Conservation (phyloP, 805 yeast genomes). For the Ogataea kodamae region DNA sequence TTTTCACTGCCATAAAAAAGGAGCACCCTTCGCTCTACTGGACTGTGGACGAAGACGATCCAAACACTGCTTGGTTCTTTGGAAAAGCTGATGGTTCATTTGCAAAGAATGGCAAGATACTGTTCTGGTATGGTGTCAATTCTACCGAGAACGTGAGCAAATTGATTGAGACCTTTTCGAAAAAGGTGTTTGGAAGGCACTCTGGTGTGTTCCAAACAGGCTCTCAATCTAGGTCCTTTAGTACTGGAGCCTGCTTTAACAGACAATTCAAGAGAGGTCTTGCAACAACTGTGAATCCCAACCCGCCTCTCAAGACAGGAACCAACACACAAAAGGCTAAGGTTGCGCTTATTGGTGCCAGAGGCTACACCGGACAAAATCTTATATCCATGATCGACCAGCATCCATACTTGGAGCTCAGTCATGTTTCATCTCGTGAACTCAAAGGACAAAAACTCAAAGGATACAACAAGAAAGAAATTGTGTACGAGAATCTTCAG, state of each 20-base stretch:
- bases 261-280: conserved; percentile 27
- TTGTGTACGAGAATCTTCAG: conserved; percentile 80
- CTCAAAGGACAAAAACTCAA: conserved; percentile 79
- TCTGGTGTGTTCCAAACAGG: conserved; percentile 47
- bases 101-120: conserved; percentile 79
- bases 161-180: conserved; percentile 56
- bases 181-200: conserved; percentile 38
- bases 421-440: conserved; percentile 96
- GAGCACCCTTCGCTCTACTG: conserved; percentile 77
- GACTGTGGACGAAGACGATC: conserved; percentile 87
- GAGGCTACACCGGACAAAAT: conserved; percentile 97
- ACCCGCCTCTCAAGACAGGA: conserved; percentile 69
- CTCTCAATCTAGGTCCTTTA: conserved; percentile 36
- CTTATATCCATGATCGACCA: conserved; percentile 79
- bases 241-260: conserved; percentile 20
- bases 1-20: conserved; percentile 75
- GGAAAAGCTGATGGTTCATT: conserved; percentile 92
- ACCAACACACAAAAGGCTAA: conserved; percentile 58
- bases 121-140: conserved; percentile 91
- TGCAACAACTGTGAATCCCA: conserved; percentile 50
- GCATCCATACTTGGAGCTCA: conserved; percentile 83
- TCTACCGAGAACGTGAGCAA: conserved; percentile 59
- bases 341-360: conserved; percentile 95
- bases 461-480: conserved; percentile 80
- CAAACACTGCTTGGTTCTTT: conserved; percentile 89